Evolutionary conservation across 2,329 filamentous ascomycete genomes (phyloP), one percentile per base, ranked within the genome.

Genomic region (Aschersonia sp.): DNA sequence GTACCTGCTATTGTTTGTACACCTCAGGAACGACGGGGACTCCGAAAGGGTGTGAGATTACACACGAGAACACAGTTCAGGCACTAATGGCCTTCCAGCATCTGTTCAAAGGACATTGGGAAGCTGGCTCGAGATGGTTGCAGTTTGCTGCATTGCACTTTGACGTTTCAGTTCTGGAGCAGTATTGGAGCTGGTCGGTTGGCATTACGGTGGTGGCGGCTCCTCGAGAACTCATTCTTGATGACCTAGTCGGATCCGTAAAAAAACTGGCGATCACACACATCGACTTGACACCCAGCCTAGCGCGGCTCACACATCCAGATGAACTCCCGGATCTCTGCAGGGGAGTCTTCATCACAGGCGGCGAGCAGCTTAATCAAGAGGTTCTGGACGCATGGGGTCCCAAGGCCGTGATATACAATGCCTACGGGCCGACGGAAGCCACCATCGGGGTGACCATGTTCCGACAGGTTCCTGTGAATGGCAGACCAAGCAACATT

Each of bases 91-190:
- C 88, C 0, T 95, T 95, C 60, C 81, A 87, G 55, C 69, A 79
- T 32, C 71, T 95, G 0, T 95, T 95, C 58, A 63, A 66, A 5
- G 79, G 74, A 0, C 83, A 87, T 55, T 94, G 87, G 85, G 73
- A 83, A 41, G 56, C 70, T 0, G 59, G 74, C 0, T 94, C 88
- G 0, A 78, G 84, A 49, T 95, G 87, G 83, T 70, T 95, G 1
- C 90, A 95, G 58, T 95, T 95, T 58, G 90, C 90, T 1, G 89
- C 87, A 0, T 87, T 95, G 48, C 90, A 95, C 62, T 95, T 95
- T 51, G 90, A 95, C 56, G 89, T 95, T 4, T 92, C 86, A 1
- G 84, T 95, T 0, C 72, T 95, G 0, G 89, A 95, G 59, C 89
- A 95, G 57, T 95, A 90, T 61, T 95, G 87, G 87, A 92, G 83